Conservation (phyloP, 208 protist species). For the Crithidia expoeki region DNA sequence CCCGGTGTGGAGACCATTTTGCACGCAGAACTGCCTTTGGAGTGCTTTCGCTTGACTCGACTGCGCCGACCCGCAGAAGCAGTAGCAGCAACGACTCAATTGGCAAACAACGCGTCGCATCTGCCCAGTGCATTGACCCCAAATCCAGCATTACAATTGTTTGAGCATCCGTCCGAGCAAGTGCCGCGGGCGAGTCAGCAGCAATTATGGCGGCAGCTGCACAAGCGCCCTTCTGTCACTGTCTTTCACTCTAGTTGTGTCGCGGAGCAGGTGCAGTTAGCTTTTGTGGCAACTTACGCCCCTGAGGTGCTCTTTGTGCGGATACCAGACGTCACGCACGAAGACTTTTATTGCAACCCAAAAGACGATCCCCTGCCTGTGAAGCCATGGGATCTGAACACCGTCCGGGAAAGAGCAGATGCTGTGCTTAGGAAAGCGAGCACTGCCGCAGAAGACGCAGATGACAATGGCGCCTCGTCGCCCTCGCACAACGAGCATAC, state of each 20-base stretch:
- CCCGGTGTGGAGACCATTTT: background rate
- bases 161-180: background rate
- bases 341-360: background rate
- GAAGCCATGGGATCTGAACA: background rate
- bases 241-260: constrained; percentile 34
- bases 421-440: background rate
- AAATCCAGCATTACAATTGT: background rate
- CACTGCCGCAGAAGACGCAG: background rate
- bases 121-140: background rate
- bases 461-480: background rate
- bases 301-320: constrained; percentile 10
- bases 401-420: background rate
- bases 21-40: background rate
- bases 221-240: background rate
- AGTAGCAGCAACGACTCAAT: background rate
- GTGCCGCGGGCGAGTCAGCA: background rate
- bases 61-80: background rate
- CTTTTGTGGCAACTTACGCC: constrained; percentile 10
- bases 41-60: background rate
- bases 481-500: background rate
- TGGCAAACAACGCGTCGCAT: background rate
- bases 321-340: constrained; percentile 1
- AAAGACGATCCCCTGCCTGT: background rate
- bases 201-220: background rate
- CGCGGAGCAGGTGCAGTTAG: constrained; percentile 20